Percentiles rank a stretch among this genome's conserved stretches.
Evolutionary conservation across 192 early-diverging fungal species (phyloP).

Genomic region (Entomortierella parvispora): DNA sequence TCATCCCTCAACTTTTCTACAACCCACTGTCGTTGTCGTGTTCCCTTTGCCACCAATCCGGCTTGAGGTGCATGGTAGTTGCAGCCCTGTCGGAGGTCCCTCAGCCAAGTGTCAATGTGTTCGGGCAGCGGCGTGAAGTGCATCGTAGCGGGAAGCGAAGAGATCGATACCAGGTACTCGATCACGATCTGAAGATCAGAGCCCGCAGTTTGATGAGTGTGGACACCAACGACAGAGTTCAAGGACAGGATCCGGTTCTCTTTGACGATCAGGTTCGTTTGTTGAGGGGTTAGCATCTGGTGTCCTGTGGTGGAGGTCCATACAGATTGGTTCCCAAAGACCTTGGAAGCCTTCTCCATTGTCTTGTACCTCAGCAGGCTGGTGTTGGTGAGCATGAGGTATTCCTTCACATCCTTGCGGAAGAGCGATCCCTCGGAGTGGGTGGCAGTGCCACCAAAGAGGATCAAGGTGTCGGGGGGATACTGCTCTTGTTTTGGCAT

Average conservation of each 20-base stretch:
- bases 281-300: slow-evolving; percentile 41
- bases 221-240: slow-evolving; percentile 46
- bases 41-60: slow-evolving; percentile 38
- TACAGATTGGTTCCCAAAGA: slow-evolving; percentile 48
- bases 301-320: slow-evolving; percentile 45
- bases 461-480: slow-evolving; percentile 32
- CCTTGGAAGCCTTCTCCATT: slow-evolving; percentile 51
- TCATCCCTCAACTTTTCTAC: slow-evolving; percentile 37
- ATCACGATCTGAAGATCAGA: slow-evolving; percentile 34
- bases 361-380: slow-evolving; percentile 45
- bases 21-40: slow-evolving; percentile 48
- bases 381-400: slow-evolving; percentile 41
- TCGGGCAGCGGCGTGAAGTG: slow-evolving; percentile 40
- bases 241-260: slow-evolving; percentile 34
- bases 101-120: slow-evolving; percentile 30
- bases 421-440: slow-evolving; percentile 39
- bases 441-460: slow-evolving; percentile 38
- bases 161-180: slow-evolving; percentile 44
- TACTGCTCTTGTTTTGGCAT: slow-evolving; percentile 49
- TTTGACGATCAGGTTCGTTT: slow-evolving; percentile 35
- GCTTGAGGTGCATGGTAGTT: slow-evolving; percentile 46
- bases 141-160: slow-evolving; percentile 43
- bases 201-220: slow-evolving; percentile 13
- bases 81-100: slow-evolving; percentile 39
- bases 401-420: slow-evolving; percentile 42